Evolutionary conservation across 2,329 filamentous ascomycete species (phyloP).

Genomic region (Aspergillus proliferans): DNA sequence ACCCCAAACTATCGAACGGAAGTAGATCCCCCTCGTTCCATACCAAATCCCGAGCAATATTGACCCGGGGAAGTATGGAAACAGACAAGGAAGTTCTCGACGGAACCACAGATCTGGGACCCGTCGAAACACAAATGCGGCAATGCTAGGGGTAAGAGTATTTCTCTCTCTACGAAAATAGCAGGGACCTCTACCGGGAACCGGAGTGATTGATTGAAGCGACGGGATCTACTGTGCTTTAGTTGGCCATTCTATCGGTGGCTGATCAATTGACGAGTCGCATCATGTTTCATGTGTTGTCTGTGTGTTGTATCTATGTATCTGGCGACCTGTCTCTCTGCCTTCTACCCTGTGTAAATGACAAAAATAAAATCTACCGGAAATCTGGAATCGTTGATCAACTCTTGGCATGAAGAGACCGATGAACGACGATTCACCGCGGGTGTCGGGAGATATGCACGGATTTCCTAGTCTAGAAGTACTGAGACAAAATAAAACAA

Average conservation of each 20-base stretch:
- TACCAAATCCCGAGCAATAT: too few relatives aligned
- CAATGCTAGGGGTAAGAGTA: too few relatives aligned
- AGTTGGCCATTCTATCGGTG: constrained; percentile 1
- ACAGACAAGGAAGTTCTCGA: not conserved
- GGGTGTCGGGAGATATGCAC: not conserved
- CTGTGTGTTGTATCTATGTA: not conserved
- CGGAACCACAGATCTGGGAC: too few relatives aligned
- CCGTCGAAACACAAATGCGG: too few relatives aligned
- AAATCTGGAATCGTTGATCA: not conserved
- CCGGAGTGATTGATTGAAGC: too few relatives aligned
- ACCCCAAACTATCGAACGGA: too few relatives aligned
- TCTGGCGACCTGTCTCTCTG: not conserved
- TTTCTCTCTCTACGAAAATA: too few relatives aligned
- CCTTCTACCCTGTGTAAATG: not conserved
- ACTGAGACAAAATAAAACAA: not conserved
- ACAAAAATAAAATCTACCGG: not conserved
- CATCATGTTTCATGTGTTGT: not conserved
- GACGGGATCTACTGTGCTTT: constrained; percentile 2
- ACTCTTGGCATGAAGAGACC: not conserved
- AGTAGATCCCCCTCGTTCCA: too few relatives aligned
- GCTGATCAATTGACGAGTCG: constrained; percentile 13
- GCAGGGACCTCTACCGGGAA: not conserved
- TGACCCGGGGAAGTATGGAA: not conserved
- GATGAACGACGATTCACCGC: not conserved
- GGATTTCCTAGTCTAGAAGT: not conserved